Evolutionary conservation across 1,284 basidiomycete genomes (phyloP).

Genomic region (Ganoderma multipileum): DNA sequence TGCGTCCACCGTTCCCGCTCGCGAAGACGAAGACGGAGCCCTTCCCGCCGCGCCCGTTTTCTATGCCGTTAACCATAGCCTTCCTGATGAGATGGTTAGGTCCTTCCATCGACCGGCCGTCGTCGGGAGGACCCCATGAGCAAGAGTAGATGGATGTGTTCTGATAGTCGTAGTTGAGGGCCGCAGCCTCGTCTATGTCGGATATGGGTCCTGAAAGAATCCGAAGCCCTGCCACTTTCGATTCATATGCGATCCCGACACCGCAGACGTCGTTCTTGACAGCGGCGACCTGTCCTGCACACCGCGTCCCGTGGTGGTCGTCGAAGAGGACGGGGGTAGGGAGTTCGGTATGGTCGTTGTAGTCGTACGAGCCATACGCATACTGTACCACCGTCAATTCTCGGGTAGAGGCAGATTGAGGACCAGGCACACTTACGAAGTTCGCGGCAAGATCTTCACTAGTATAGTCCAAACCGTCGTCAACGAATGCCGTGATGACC

Average conservation of each 20-base stretch:
- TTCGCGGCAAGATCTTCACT: conserved; percentile 89
- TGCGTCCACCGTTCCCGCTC: conserved; percentile 93
- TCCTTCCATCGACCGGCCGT: conserved; percentile 94
- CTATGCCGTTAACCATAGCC: conserved; percentile 93
- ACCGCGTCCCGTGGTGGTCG: conserved; percentile 97
- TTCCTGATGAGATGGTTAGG: conserved; percentile 94
- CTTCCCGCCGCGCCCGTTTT: conserved; percentile 89
- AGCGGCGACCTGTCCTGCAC: conserved; percentile 98
- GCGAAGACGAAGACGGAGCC: conserved; percentile 98
- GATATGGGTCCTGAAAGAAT: conserved; percentile 97
- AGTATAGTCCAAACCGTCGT: conserved; percentile 95
- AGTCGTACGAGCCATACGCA: conserved; percentile 93
- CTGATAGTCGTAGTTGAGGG: conserved; percentile 94
- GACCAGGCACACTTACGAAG: conserved; percentile 72
- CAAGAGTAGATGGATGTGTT: conserved; percentile 95
- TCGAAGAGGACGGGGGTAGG: conserved; percentile 90
- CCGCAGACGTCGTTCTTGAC: conserved; percentile 96
- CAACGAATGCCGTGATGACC: conserved; percentile 89
- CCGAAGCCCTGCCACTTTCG: conserved; percentile 92
- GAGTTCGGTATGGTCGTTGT: conserved; percentile 90
- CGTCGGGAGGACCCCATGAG: conserved; percentile 98
- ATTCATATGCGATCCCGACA: conserved; percentile 91
- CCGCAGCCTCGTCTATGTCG: conserved; percentile 96
- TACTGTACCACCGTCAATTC: conserved; percentile 56
- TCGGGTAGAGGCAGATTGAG: neutral